Percentiles rank a stretch among this genome's conserved stretches.
phyloP scores from a whole-genome alignment of 2,329 filamentous ascomycete species.

The Colletotrichum melonis region DNA sequence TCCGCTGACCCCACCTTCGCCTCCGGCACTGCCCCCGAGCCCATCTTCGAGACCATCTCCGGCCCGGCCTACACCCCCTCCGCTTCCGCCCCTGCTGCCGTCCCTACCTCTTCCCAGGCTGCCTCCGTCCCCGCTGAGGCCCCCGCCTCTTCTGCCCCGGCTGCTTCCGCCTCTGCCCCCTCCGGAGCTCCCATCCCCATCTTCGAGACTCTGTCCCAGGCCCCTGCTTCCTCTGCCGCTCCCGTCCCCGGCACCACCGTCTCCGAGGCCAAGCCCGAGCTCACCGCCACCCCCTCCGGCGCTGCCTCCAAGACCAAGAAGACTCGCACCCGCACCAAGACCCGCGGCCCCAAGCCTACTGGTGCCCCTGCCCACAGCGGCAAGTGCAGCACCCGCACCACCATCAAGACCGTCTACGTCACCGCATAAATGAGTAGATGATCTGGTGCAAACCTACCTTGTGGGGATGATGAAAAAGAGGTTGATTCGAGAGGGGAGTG shows the following conservation, averaged over 20 bases:
- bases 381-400: conserved; percentile 9
- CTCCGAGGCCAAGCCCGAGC: conserved; percentile 5
- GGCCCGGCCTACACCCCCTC: conserved; percentile 3
- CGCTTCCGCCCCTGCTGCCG: not conserved
- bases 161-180: conserved; percentile 4
- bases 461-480: not conserved
- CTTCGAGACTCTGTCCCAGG: conserved; percentile 18
- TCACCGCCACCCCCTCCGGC: conserved; percentile 11
- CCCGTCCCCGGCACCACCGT: not conserved
- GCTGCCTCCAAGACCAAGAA: conserved; percentile 20
- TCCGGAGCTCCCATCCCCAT: conserved; percentile 9
- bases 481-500: not conserved
- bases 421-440: not conserved
- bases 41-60: conserved; percentile 26
- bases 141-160: not conserved
- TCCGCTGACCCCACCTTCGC: conserved; percentile 17
- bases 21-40: conserved; percentile 15
- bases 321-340: not conserved
- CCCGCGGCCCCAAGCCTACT: conserved; percentile 15
- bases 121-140: not conserved
- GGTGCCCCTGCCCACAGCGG: not conserved
- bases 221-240: not conserved
- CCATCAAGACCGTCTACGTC: conserved; percentile 20
- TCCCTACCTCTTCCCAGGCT: not conserved
- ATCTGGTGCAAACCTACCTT: not conserved